Base-by-base conservation (phyloP, 1,284 basidiomycete genomes). In the Meira nashicola region DNA sequence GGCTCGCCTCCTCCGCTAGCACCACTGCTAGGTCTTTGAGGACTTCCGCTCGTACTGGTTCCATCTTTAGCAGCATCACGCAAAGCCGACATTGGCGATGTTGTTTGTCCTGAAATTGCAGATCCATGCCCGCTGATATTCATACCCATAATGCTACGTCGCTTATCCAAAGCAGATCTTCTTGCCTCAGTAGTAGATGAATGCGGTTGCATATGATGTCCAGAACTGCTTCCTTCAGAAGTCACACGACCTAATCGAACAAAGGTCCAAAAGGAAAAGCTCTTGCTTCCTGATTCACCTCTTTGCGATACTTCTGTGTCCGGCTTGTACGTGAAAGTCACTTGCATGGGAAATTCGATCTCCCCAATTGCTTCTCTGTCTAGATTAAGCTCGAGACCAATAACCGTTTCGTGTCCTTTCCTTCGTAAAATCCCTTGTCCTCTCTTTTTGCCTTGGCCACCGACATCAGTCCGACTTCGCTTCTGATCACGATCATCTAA, bases 281-380 rank as follows among this genome's bases (percentile, higher is more conserved):
- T 23, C 15, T 44, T 57, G 12, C n/a, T 9, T 15, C 12, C 43
- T 14, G 33, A 33, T 37, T 53, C 37, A 15, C 28, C 55, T 15
- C 37, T 50, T n/a, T 60, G 43, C n/a, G 33, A 46, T 19, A 37
- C 33, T 60, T 59, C 57, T 19, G 23, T 14, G 38, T 64, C 52
- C 2, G 59, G 54, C 2, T 43, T n/a, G 47, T 69, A 70, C 38
- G 59, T 60, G 40, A 68, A 72, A 1, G 62, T 66, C 39, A 73
- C 70, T 11, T 66, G 65, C 54, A 73, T 60, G 19, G 59, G 61
- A 33, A 67, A 49, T 55, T 64, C 59, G 39, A 64, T 64, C 15
- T 62, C 60, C 2, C 62, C 62, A 28, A 17, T 17, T 21, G 62
- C 58, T 14, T 64, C 60, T 15, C 54, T 57, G 12, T 54, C 59